Percentiles rank a stretch among this genome's conserved stretches.
These are phyloP conservation scores for Croton laevigatus DNA, from an alignment of 441 rosid genomes.

Conservation along the genomic window DNA sequence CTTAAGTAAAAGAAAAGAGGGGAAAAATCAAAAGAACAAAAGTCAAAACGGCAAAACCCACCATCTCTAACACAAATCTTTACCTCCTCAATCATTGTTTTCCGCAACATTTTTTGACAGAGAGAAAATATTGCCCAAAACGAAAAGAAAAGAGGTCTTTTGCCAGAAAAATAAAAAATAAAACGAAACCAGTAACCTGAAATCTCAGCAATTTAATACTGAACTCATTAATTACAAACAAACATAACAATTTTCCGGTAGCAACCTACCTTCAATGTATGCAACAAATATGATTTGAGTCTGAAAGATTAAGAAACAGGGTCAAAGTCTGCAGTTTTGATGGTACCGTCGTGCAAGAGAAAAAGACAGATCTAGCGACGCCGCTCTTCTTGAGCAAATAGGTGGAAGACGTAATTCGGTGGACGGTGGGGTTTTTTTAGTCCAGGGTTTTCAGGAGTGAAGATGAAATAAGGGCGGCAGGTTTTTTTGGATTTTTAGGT, in stretches of 20 bases:
- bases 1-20: background rate
- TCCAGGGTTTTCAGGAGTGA: too few species aligned
- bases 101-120: conserved; percentile 1
- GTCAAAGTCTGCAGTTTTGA: too few species aligned
- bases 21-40: background rate
- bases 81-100: conserved; percentile 4
- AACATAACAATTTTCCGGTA: background rate
- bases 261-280: background rate
- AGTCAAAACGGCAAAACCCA: conserved; percentile 13
- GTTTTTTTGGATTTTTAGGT: too few species aligned
- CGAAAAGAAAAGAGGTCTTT: background rate
- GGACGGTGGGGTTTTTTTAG: too few species aligned
- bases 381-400: too few species aligned
- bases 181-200: background rate
- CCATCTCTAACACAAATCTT: background rate
- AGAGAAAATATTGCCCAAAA: conserved; percentile 11
- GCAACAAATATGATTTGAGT: conserved; percentile 24
- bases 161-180: background rate
- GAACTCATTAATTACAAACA: background rate
- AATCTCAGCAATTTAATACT: background rate
- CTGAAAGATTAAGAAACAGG: conserved; percentile 10
- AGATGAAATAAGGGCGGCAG: too few species aligned
- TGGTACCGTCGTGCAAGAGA: too few species aligned
- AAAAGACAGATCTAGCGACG: too few species aligned
- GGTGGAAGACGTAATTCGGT: too few species aligned